phyloP scores from a whole-genome alignment of 129 eudicot species.

The Arctium lappa region DNA sequence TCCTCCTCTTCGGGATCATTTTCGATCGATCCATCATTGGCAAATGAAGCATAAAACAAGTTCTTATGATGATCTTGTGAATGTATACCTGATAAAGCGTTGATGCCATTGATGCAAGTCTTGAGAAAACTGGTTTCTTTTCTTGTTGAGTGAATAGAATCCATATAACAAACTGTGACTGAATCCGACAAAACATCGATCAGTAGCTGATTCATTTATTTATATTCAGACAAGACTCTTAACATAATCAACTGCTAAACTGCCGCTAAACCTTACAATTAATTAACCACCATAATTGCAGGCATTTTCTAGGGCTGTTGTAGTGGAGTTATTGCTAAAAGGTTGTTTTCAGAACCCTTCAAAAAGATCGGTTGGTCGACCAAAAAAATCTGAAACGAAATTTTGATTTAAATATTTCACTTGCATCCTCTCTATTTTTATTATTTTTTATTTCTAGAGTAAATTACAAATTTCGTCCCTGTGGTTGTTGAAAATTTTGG shows the following conservation, averaged over 20 bases:
- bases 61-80: background rate
- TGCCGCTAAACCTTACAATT: background rate
- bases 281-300: background rate
- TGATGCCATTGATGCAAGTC: conserved; percentile 19
- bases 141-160: background rate
- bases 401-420: background rate
- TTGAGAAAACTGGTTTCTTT: conserved; percentile 16
- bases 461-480: too few species aligned
- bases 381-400: background rate
- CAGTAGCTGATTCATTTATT: background rate
- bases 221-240: background rate
- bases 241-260: background rate
- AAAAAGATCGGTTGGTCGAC: background rate
- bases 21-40: background rate
- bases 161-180: background rate
- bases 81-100: conserved; percentile 12
- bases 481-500: too few species aligned
- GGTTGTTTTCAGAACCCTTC: background rate
- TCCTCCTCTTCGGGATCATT: background rate
- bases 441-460: too few species aligned
- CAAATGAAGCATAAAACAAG: background rate
- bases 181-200: background rate
- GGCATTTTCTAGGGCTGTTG: background rate
- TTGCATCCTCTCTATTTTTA: background rate
- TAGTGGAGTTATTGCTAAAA: background rate